Evolutionary conservation across 306 rosid genomes (phyloP), one percentile per base, ranked within the genome.

Genomic region (Quercus aquifolioides): DNA sequence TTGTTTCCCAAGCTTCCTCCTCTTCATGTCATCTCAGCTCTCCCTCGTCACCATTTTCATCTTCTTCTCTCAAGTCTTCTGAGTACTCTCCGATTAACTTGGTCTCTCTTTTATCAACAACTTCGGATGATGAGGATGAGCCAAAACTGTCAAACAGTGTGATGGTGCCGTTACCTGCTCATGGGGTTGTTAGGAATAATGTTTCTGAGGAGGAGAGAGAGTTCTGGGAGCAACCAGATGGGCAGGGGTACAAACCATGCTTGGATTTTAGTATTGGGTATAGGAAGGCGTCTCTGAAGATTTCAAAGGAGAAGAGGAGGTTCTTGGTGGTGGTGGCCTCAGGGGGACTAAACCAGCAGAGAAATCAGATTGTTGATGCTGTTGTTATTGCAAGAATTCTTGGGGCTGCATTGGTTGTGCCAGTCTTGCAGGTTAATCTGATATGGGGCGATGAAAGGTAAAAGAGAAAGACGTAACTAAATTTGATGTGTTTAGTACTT

Each of bases 401-500:
- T 60, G 85, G 83, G 62, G 89, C 90, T 31, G 83, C 90, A 7
- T 23, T 89, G 79, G 89, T 89, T 46, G 76, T 89, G 18, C 92
- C 92, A 21, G 71, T 81, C 63, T 87, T 89, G 86, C 88, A 87
- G 74, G 87, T 87, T 63, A 89, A 89, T 74, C 67, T 70, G 67
- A 85, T 89, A 11, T 89, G 92, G 92, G 87, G 83, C 77, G 92
- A 89, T 56, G 90, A 89, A 20, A 87, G 92, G 92, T 83, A 65
- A 30, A 12, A 1, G 18, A 21, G 31, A 19, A 19, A 67, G 2
- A 21, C 1, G 23, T 7, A 35, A 19, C 52, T n/a, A 1, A 19
- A 2, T 19, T 67, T 35, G 3, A 33, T 67, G 52, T 67, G 49
- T 18, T 63, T 2, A 0, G 1, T 38, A 38, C 11, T 38, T 38